Evolutionary conservation across 805 yeast genomes (phyloP), one percentile per base, ranked within the genome.

Genomic region (Priceomyces haplophilus): DNA sequence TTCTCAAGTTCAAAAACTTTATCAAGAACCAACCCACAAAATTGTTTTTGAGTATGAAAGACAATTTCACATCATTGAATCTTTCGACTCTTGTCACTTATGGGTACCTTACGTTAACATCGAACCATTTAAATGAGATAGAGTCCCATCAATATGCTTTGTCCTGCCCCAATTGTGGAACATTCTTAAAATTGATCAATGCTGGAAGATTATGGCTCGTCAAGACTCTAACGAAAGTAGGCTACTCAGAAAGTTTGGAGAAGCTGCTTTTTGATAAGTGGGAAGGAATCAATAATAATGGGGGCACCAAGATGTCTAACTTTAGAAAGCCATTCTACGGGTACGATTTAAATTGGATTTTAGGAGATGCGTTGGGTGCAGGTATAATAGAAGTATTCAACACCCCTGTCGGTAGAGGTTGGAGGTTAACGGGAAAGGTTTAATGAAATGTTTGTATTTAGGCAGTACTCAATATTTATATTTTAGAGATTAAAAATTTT

Each of bases 371-470:
- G 39, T 60, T 71, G 40, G 85, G 84, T 0, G 59, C 70, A 18
- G 85, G 84, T 0, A 52, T 67, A 1, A 55, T 75, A 2, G 83
- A 79, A 49, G 75, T 73, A 7, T 76, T 76, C 51, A 67, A 69
- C 36, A 75, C 83, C 0, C 77, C 78, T 1, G 76, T 73, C 1
- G 82, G 82, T 0, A 57, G 80, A 37, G 82, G 83, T 2, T 77
- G 83, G 83, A 68, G 72, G 52, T 59, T 77, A 37, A 70, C 82
- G 7, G 80, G 81, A 1, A 75, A 74, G 44, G 59, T 65, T 16
- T 68, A 51, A 51, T 24, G 23, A 16, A 4, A 19, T 35, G 13
- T 35, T 19, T 35, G n/a, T 58, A 62, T 59, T 50, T 62, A 60
- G 29, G 4, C 24, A n/a, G n/a, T n/a, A n/a, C n/a, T n/a, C n/a